Base-by-base conservation (phyloP, 441 rosid genomes). In the Euphorbia corollata region DNA sequence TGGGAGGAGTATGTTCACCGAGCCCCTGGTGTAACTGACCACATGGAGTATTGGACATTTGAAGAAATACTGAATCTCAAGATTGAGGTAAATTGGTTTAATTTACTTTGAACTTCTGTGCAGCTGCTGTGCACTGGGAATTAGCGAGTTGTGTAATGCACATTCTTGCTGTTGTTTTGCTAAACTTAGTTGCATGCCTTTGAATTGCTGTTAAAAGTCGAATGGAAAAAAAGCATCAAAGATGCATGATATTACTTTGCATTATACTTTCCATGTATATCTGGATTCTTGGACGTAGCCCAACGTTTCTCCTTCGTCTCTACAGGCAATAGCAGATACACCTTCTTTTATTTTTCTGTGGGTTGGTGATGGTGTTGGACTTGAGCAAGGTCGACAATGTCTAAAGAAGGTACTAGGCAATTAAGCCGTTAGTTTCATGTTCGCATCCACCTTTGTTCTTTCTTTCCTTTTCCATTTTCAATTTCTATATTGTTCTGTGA, bases 1-100 rank as follows among this genome's bases (percentile, higher is more conserved):
- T 94, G 98, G 99, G 99, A 94, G 78, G 99, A 94, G 78, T 94
- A 91, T 77, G 99, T 89, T 72, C 99, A 94, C 74, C 84, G 98
- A 50, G 99, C 99, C 76, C 99, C 97, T 73, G 99, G 99, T 75
- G 96, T 87, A 71, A 88, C 96, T 64, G 99, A 94, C 81, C 91
- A 89, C 75, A 86, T 88, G 86, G 99, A 94, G 73, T 94, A 94
- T 79, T 94, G 99, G 99, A 86, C 91, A 63, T 88, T 89, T 83
- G 98, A 91, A 64, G 98, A 89, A 71, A 94, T 94, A 73, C 80
- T 87, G 24, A 91, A 90, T 79, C 87, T 94, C 65, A 91, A 90
- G 87, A 89, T 94, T 76, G 98, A 90, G 99, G 97, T 94, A 82
- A 65, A 61, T 32, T 68, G 68, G 54, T 59, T 67, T 48, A 18